A percentile compares a stretch with the other conserved stretches of the same genome.
phyloP scores from a whole-genome alignment of 306 rosid species.

The Cucurbita maxima region DNA sequence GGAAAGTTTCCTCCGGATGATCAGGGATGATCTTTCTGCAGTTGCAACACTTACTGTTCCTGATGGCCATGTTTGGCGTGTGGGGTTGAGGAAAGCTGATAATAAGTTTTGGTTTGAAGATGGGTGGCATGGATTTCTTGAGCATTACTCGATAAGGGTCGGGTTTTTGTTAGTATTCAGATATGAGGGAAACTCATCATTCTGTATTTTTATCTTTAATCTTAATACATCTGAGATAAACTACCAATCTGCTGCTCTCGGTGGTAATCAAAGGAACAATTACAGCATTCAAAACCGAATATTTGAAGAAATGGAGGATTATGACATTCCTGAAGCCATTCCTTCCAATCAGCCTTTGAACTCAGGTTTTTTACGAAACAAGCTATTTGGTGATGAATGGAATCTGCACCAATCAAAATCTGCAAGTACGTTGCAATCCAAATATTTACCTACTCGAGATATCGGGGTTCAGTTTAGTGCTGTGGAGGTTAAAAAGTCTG shows the following conservation, averaged over 20 bases:
- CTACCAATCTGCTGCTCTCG: constrained; percentile 33
- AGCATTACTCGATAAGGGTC: constrained; percentile 42
- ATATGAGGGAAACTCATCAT: constrained; percentile 64
- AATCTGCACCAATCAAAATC: constrained; percentile 27
- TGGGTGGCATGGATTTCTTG: constrained; percentile 79
- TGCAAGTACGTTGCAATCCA: constrained; percentile 22
- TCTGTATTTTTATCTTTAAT: constrained; percentile 54
- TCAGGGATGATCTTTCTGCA: constrained; percentile 51
- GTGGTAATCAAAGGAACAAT: constrained; percentile 29
- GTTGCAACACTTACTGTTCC: constrained; percentile 54
- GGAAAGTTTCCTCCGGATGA: constrained; percentile 50
- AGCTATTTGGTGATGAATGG: constrained; percentile 48
- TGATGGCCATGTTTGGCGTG: constrained; percentile 63
- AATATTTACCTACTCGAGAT: constrained; percentile 33
- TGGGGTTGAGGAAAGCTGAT: constrained; percentile 53
- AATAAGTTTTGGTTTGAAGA: constrained; percentile 55
- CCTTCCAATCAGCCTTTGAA: constrained; percentile 17
- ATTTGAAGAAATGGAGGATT: constrained; percentile 81
- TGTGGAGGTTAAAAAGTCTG: constrained; percentile 51
- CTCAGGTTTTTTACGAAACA: constrained; percentile 29
- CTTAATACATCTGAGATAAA: constrained; percentile 62
- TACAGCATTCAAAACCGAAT: constrained; percentile 25
- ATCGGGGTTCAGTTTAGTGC: constrained; percentile 60
- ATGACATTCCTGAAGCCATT: constrained; percentile 37
- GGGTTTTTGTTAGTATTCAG: constrained; percentile 71